Percentiles rank a stretch among this genome's conserved stretches.
Evolutionary conservation across 768 basidiomycete species (phyloP).

Genomic region (Kwoniella dendrophila): DNA sequence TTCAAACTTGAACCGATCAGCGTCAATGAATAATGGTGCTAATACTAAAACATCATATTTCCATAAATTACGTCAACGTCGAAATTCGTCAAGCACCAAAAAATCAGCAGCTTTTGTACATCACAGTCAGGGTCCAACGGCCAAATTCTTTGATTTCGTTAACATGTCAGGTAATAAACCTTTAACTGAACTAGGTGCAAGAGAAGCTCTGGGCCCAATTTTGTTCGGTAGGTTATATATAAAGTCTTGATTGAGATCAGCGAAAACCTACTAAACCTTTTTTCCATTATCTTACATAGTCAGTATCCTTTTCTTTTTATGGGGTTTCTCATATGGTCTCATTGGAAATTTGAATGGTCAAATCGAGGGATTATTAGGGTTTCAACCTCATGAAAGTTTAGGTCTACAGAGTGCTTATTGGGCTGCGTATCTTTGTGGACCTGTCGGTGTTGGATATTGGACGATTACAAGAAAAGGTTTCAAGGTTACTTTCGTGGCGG

Average conservation of each 20-base stretch:
- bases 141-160: constrained; percentile 52
- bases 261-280: not conserved
- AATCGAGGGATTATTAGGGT: constrained; percentile 41
- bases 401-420: constrained; percentile 50
- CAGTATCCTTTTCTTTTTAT: constrained; percentile 50
- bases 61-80: not conserved
- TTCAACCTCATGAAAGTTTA: constrained; percentile 32
- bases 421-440: constrained; percentile 46
- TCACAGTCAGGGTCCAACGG: constrained; percentile 29
- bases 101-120: not conserved
- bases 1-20: not conserved
- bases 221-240: constrained; percentile 42
- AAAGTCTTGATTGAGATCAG: not conserved
- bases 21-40: not conserved
- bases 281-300: constrained; percentile 20
- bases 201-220: constrained; percentile 50
- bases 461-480: constrained; percentile 42
- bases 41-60: not conserved
- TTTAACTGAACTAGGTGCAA: constrained; percentile 38
- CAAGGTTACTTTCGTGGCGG: constrained; percentile 52
- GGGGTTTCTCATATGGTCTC: constrained; percentile 55
- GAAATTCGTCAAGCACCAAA: not conserved
- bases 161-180: constrained; percentile 45
- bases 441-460: constrained; percentile 47
- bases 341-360: constrained; percentile 48